Conservation (phyloP, 345 rosid genomes). For the Sonneratia caseolaris region DNA sequence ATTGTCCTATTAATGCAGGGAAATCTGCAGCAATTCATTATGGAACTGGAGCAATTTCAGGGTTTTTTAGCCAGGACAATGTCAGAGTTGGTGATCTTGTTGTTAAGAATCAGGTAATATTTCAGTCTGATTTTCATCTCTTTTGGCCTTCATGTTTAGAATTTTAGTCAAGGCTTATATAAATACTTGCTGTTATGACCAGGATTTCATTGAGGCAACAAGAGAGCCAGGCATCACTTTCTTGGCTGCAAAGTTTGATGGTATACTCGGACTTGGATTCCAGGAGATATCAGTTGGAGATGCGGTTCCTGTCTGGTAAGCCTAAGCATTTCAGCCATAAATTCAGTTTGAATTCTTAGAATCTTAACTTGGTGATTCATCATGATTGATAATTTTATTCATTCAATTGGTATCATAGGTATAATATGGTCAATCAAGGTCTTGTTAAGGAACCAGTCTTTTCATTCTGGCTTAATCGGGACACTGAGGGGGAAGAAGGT, state of each 20-base stretch:
- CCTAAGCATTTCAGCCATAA: conserved; percentile 4
- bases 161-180: background rate
- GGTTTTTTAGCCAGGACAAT: conserved; percentile 53
- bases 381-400: background rate
- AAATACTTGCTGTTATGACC: conserved; percentile 4
- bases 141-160: conserved; percentile 4
- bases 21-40: conserved; percentile 69
- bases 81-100: conserved; percentile 56
- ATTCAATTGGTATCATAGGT: conserved; percentile 29
- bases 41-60: conserved; percentile 62
- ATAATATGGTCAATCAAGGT: conserved; percentile 73
- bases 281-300: conserved; percentile 81
- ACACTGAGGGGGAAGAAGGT: conserved; percentile 58
- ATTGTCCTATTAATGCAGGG: conserved; percentile 30
- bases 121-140: background rate
- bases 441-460: conserved; percentile 71
- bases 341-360: background rate
- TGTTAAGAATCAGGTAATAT: conserved; percentile 42
- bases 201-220: conserved; percentile 95
- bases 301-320: conserved; percentile 78
- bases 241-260: conserved; percentile 88
- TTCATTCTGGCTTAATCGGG: conserved; percentile 90
- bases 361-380: background rate
- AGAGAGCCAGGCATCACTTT: conserved; percentile 76
- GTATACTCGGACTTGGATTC: conserved; percentile 84